Evolutionary conservation across 169 alveolate genomes (phyloP).

Genomic region (Cryptosporidium ubiquitum): DNA sequence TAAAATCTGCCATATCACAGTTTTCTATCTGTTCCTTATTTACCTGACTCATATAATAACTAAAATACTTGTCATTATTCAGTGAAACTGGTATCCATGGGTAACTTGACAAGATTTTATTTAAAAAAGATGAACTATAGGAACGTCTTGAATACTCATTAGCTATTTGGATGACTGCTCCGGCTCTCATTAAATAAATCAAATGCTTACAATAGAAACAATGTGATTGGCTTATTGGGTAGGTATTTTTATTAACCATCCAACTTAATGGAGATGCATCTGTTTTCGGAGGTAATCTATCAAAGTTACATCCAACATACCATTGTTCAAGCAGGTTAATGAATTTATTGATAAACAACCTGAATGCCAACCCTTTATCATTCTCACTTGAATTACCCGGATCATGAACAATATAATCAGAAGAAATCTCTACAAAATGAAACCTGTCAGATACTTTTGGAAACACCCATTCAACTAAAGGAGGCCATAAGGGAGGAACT

Average conservation of each 20-base stretch:
- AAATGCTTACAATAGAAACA: conserved; percentile 57
- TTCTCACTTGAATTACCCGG: not conserved
- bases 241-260: conserved; percentile 39
- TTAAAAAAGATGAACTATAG: conserved; percentile 46
- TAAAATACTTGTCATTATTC: not conserved
- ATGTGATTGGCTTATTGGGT: conserved; percentile 17
- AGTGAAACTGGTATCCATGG: conserved; percentile 66
- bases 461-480: conserved; percentile 71
- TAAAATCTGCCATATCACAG: not conserved
- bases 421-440: conserved; percentile 60
- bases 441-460: conserved; percentile 61
- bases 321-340: conserved; percentile 64
- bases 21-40: not conserved
- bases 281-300: conserved; percentile 72
- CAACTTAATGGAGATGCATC: conserved; percentile 67
- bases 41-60: not conserved
- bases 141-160: conserved; percentile 73
- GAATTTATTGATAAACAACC: conserved; percentile 28
- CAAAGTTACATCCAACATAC: conserved; percentile 69
- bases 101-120: conserved; percentile 22
- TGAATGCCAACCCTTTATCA: not conserved
- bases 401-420: conserved; percentile 22
- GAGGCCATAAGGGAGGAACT: conserved; percentile 74
- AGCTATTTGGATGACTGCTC: conserved; percentile 66
- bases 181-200: conserved; percentile 64